Base-by-base conservation (phyloP, 805 yeast genomes). In the Cyberlindnera amylophila region DNA sequence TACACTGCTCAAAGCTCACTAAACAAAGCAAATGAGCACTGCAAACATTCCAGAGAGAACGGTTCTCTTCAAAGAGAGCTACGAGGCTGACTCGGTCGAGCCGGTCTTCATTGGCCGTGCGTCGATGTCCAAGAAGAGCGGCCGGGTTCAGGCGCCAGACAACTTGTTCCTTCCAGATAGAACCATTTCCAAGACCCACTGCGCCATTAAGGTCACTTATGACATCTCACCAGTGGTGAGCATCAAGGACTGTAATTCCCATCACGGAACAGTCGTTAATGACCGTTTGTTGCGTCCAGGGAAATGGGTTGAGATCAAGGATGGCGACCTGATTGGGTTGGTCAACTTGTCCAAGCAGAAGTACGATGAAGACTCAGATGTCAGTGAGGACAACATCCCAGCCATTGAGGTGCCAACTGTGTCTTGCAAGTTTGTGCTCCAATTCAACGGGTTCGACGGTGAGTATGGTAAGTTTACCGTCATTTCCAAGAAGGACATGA, bases 181-280 rank as follows among this genome's bases (percentile, higher is more conserved):
- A 14, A 36, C 44, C 28, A 30, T 41, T 11, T 41, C 44, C 31
- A 41, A 36, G 29, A 23, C 21, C 8, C 44, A 41, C 36, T 36
- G 38, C 21, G 13, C 28, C 24, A 26, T 41, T 16, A 26, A 7
- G 30, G 44, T 34, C 31, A 13, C 24, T 10, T 14, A 5, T 4
- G 36, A 21, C 16, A 30, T 26, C 21, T 27, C 24, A n/a, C n/a
- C n/a, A n/a, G n/a, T n/a, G n/a, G n/a, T n/a, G n/a, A 13, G 24
- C 15, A 28, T 35, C 24, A 14, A 17, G 23, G 23, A 35, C 24
- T 8, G 32, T 16, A 31, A 30, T 14, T 42, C 45, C 14, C 44
- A 41, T 27, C 49, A 46, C 21, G 49, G 49, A 6, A 43, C 45
- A 4, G 49, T 46, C 2, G 39, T 46, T 4, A 37, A 33, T 18